A percentile compares a stretch with the other conserved stretches of the same genome.
Conservation (phyloP, 2,329 filamentous ascomycete species). For the Cercospora nicotianae region DNA sequence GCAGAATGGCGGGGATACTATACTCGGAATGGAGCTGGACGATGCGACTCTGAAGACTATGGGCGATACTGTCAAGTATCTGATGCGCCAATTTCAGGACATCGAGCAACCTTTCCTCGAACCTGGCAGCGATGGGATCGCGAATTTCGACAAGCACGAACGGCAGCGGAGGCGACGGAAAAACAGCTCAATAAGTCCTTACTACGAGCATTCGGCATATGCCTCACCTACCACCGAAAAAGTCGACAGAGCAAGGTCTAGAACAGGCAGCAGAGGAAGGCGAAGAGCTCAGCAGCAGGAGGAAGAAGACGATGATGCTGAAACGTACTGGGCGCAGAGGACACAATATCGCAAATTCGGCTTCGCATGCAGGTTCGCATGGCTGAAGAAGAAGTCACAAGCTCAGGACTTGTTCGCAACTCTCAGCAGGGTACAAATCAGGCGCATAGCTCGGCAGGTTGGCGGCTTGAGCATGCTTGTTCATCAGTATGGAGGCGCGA, state of each 20-base stretch:
- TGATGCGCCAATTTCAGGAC: constrained; percentile 41
- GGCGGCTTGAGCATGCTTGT: constrained; percentile 36
- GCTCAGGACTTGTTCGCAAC: constrained; percentile 40
- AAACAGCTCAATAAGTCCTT: constrained; percentile 25
- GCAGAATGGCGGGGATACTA: constrained; percentile 25
- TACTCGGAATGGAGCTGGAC: constrained; percentile 36
- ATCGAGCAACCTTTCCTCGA: constrained; percentile 44
- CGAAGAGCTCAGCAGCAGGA: constrained; percentile 17
- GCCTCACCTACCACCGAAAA: constrained; percentile 33
- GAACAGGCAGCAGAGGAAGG: not conserved
- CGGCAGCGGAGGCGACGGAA: constrained; percentile 25
- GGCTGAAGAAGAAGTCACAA: constrained; percentile 41
- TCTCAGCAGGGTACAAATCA: constrained; percentile 42
- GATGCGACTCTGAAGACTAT: constrained; percentile 41
- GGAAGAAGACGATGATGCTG: constrained; percentile 36
- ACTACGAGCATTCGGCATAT: constrained; percentile 34
- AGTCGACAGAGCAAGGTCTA: constrained; percentile 7
- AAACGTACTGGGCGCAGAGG: constrained; percentile 34
- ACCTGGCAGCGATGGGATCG: constrained; percentile 30
- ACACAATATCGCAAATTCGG: constrained; percentile 40
- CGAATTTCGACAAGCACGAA: constrained; percentile 22
- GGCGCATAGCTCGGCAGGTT: constrained; percentile 41
- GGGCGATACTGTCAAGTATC: constrained; percentile 38
- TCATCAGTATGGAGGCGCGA: constrained; percentile 34
- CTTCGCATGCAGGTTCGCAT: constrained; percentile 39